Conservation (phyloP, 2,329 filamentous ascomycete genomes). For the Trichoderma guizhouense region DNA sequence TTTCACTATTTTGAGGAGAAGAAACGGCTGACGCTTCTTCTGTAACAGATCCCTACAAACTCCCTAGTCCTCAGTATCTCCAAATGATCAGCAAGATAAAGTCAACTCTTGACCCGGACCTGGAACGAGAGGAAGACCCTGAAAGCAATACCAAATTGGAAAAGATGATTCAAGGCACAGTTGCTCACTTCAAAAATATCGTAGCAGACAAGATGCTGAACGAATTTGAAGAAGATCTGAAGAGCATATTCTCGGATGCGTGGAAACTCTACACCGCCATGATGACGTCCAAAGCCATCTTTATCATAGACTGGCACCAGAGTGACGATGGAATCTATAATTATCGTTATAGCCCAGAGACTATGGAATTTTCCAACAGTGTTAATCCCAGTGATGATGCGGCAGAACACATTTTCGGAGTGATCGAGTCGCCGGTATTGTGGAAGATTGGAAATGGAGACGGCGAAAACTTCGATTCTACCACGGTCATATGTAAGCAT, state of each 20-base stretch:
- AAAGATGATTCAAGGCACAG: not conserved
- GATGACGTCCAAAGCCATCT: conserved; percentile 16
- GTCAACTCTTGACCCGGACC: not conserved
- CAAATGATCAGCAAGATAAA: not conserved
- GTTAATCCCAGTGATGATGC: not conserved
- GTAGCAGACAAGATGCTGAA: no score
- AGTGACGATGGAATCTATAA: rapidly evolving
- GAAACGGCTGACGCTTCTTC: not conserved
- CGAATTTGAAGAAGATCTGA: not conserved
- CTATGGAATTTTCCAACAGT: not conserved
- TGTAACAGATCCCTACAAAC: not conserved
- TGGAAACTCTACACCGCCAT: not conserved
- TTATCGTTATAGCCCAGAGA: not conserved
- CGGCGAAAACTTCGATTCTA: conserved; percentile 14
- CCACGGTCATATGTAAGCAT: conserved; percentile 1
- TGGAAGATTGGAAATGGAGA: conserved; percentile 21
- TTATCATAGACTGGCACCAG: not conserved
- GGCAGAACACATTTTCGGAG: not conserved
- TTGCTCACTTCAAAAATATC: not conserved
- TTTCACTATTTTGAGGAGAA: not conserved
- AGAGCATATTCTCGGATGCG: not conserved
- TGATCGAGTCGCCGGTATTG: not conserved
- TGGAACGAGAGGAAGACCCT: not conserved
- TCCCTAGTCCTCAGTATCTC: not conserved
- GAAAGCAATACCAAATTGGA: rapidly evolving